Evolutionary conservation across 768 basidiomycete genomes (phyloP), one percentile per base, ranked within the genome.

Genomic region (Suillus variegatus): DNA sequence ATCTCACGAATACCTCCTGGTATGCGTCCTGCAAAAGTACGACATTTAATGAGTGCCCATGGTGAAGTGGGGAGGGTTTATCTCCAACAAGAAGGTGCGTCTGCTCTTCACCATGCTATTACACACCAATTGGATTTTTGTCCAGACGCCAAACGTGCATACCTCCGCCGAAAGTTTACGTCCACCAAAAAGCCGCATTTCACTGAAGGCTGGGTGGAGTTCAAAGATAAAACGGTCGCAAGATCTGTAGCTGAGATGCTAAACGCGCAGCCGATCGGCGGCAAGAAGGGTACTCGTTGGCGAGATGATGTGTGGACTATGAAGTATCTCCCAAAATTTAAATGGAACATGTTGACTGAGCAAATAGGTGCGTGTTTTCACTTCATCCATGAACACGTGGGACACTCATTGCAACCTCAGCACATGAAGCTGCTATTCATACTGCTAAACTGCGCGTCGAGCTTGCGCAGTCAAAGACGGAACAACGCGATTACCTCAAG

Each of bases 251-350:
- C 97, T 9, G 93, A 88, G 64, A 94, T 99, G 94, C 81, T 99
- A 68, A 99, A 99, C 74, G 97, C 96, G 2, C 90, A 95, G 72
- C 86, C 94, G 1, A 95, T 99, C 66, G 97, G 97, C 36, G 95
- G 94, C 2, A 96, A 94, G 81, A 95, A 94, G 75, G 90, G 91
- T 6, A 85, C 88, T 3, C 83, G 94, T 65, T 98, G 94, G 93
- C 83, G 94, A 74, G 97, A 99, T 73, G 97, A 99, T 69, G 89
- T 99, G 9, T 99, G 97, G 97, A 98, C 97, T 64, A 97, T 99
- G 95, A 97, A 97, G 75, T 99, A 99, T 76, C 81, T 99, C 65
- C 96, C 96, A 10, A 92, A 88, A 72, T 99, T 99, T 84, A 97
- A 96, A 72, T 99, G 97, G 97, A 89, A 92, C 77, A 97, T 97